Evolutionary conservation across 148 eudicot genomes (phyloP), one percentile per base, ranked within the genome.

Genomic region (Cornus controversa): DNA sequence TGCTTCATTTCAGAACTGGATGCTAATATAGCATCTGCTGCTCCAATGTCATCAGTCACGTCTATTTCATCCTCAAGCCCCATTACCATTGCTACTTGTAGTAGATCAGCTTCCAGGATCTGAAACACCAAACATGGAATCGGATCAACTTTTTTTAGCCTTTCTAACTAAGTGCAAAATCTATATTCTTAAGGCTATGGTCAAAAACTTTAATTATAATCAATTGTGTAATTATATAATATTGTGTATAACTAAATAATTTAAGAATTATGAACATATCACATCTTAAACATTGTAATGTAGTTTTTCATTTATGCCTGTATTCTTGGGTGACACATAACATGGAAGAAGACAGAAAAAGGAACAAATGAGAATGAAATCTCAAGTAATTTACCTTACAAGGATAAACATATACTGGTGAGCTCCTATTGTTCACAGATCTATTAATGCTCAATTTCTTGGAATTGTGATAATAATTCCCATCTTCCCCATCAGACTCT

Each of bases 31-130:
- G 92, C 98, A 85, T 96, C 90, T 34, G 99, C 97, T 66, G 85
- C 77, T 80, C 89, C 93, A 74, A 96, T 90, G 80, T 93, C 91
- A 71, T 90, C 93, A 2, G 93, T 91, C 76, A 86, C 88, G 60
- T 93, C 93, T 36, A 93, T 88, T 78, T 84, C 85, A 77, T 85
- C 87, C 80, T 90, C 90, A 66, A 93, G 89, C 78, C 98, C 98
- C 98, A 96, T 89, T 27, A 90, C 93, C 73, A 85, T 86, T 53
- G 93, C 94, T 80, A 93, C 97, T 92, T 93, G 98, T 73, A 87
- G 67, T 40, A 96, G 82, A 81, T 96, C 98, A 85, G 89, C 89
- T 80, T 93, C 99, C 85, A 87, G 76, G 78, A 91, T 93, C 99
- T 95, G 82, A 37, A 85, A 37, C 22, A 24, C 29, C 29, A 77